Percentiles rank a stretch among this genome's conserved stretches.
Evolutionary conservation across 2,329 filamentous ascomycete species (phyloP).

Genomic region (Monosporascus sp.): DNA sequence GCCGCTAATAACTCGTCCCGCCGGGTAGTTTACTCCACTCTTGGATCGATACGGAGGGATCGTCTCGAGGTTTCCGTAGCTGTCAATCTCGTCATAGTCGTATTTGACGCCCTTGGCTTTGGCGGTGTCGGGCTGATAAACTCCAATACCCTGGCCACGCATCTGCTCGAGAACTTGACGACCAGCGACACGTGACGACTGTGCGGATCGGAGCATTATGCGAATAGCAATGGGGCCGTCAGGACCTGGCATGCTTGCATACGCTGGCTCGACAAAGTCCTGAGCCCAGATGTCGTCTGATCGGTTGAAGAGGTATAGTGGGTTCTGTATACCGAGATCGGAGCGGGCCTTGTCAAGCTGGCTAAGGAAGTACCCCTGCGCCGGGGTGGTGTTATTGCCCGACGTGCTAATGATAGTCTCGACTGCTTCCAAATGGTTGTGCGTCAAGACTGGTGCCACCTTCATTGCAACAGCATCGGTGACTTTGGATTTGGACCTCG

Average conservation of each 20-base stretch:
- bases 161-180: no score
- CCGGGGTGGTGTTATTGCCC: not conserved
- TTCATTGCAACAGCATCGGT: slow-evolving; percentile 28
- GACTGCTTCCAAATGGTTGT: slow-evolving; percentile 30
- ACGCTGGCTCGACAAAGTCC: no score
- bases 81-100: not conserved
- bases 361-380: slow-evolving; percentile 14
- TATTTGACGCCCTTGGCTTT: not conserved
- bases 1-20: no score
- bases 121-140: not conserved
- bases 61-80: slow-evolving; percentile 30
- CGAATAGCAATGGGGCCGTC: no score
- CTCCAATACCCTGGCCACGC: no score
- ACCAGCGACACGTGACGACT: not conserved
- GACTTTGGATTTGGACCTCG: no score
- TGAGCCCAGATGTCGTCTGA: no score
- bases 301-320: no score
- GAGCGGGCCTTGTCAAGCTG: slow-evolving; percentile 10
- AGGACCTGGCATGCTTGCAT: no score
- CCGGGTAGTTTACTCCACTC: no score
- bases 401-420: slow-evolving; percentile 22
- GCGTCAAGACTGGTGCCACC: slow-evolving; percentile 33
- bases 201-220: slow-evolving; percentile 6
- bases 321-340: slow-evolving; percentile 10
- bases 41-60: slow-evolving; percentile 30